Base-by-base conservation (phyloP, 148 eudicot species). In the Rhododendron molle region DNA sequence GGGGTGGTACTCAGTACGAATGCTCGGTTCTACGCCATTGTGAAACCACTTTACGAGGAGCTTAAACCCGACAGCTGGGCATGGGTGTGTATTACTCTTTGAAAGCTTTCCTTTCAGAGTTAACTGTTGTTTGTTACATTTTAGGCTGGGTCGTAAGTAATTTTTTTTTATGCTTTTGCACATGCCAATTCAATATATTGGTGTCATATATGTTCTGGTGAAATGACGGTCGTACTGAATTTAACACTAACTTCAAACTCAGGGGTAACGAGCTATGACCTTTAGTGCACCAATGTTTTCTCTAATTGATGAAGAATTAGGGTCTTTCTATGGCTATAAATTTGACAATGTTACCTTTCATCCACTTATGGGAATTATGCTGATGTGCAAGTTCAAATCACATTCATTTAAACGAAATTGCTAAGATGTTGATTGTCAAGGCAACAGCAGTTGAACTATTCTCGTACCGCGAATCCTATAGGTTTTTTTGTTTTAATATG, bases 1-100 rank as follows among this genome's bases (percentile, higher is more conserved):
- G 99, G 99, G 60, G 88, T 95, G 89, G 99, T 95, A 65, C 92
- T 97, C 80, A 95, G 98, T 81, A 95, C 99, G 71, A 97, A 92
- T 93, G 95, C 98, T 62, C 94, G 98, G 43, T 97, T 97, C 84
- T 94, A 94, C 82, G 98, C 98, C 5, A 91, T 94, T 81, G 94
- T 97, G 80, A 97, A 94, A 80, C 99, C 98, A 1, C 76, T 97
- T 83, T 86, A 90, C 62, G 92, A 92, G 71, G 98, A 93, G 83
- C 32, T 91, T 15, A 90, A 85, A 85, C 91, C 96, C 5, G 92
- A 89, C 15, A 89, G 92, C 85, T 95, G 98, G 98, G 94, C 93
- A 65, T 94, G 98, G 99, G 98, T 97, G 88, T 58, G 93, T 88
- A 34, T 80, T n/a, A 80, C 81, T 56, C 78, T 49, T 87, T n/a